phyloP scores from a whole-genome alignment of 306 rosid species.

The Rosa lucieae region DNA sequence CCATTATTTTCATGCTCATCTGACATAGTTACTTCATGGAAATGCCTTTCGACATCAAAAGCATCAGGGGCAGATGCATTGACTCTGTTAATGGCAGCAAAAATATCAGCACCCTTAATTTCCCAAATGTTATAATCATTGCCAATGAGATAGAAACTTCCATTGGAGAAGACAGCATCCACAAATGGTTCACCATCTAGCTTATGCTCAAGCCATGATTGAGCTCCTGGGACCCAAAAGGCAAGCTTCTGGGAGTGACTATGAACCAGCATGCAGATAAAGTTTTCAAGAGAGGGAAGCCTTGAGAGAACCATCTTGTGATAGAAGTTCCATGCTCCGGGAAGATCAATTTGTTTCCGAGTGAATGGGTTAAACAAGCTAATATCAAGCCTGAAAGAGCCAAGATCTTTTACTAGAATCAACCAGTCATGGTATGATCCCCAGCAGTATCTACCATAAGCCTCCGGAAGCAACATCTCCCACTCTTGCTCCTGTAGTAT shows the following conservation, averaged over 20 bases:
- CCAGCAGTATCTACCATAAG: constrained; percentile 52
- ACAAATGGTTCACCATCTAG: constrained; percentile 49
- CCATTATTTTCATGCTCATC: constrained; percentile 24
- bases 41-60: constrained; percentile 32
- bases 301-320: constrained; percentile 60
- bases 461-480: constrained; percentile 50
- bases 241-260: constrained; percentile 44
- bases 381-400: constrained; percentile 37
- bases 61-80: constrained; percentile 11
- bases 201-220: constrained; percentile 43
- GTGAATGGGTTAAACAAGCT: constrained; percentile 57
- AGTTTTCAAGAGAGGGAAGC: constrained; percentile 36
- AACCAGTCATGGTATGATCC: constrained; percentile 69
- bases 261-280: constrained; percentile 52
- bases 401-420: constrained; percentile 42
- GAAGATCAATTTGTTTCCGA: constrained; percentile 38
- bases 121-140: constrained; percentile 37
- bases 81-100: constrained; percentile 16
- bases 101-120: constrained; percentile 33
- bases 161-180: constrained; percentile 60
- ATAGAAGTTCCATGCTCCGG: constrained; percentile 57
- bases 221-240: constrained; percentile 43
- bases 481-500: constrained; percentile 52
- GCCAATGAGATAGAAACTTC: constrained; percentile 54
- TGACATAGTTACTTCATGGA: constrained; percentile 38